A percentile compares a stretch with the other conserved stretches of the same genome.
phyloP scores from a whole-genome alignment of 495 filamentous ascomycete genomes.

The Acidiella bohemica region DNA sequence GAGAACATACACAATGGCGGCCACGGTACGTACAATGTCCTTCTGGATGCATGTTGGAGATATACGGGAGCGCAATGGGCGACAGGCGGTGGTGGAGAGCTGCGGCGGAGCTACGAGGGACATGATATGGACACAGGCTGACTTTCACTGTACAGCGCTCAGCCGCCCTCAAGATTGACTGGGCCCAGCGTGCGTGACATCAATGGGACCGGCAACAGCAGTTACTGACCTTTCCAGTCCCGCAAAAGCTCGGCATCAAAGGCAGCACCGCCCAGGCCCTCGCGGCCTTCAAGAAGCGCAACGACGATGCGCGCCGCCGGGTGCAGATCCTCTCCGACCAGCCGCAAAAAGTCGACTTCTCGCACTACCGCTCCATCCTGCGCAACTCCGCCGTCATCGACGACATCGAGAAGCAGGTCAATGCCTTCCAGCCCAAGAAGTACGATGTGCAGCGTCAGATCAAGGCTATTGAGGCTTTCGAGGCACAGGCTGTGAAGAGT shows the following conservation, averaged over 20 bases:
- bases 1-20: constrained; percentile 53
- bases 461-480: constrained; percentile 95
- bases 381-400: constrained; percentile 91
- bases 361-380: constrained; percentile 75
- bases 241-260: constrained; percentile 83
- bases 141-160: constrained; percentile 82
- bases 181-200: too few relatives aligned
- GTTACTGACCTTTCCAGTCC: too few relatives aligned
- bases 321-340: constrained; percentile 63
- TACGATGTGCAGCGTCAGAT: constrained; percentile 86
- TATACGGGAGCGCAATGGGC: too few relatives aligned
- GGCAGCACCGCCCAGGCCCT: constrained; percentile 84
- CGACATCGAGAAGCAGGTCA: constrained; percentile 92
- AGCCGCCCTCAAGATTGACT: constrained; percentile 98
- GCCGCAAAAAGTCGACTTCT: constrained; percentile 77
- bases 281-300: constrained; percentile 96
- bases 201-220: too few relatives aligned
- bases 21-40: constrained; percentile 53
- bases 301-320: constrained; percentile 95
- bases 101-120: too few relatives aligned
- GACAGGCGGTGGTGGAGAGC: too few relatives aligned
- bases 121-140: too few relatives aligned
- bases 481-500: constrained; percentile 92
- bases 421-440: constrained; percentile 72
- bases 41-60: too few relatives aligned